Percentiles rank a stretch among this genome's conserved stretches.
Conservation (phyloP, 1,284 basidiomycete species). For the Leccinum subrobustum region DNA sequence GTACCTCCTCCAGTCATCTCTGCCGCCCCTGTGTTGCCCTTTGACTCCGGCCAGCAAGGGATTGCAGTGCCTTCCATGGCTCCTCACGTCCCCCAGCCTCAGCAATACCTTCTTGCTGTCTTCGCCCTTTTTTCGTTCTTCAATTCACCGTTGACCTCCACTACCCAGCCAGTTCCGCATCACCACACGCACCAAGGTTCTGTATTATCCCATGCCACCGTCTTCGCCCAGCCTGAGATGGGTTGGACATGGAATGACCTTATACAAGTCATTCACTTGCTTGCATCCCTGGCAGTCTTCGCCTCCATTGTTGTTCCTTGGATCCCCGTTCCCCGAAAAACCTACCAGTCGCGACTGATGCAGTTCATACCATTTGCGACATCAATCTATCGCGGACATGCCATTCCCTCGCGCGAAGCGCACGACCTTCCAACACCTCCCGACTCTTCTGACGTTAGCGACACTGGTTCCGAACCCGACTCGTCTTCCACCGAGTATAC, state of each 20-base stretch:
- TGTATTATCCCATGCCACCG: constrained; percentile 35
- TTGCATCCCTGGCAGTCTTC: constrained; percentile 61
- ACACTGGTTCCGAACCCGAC: constrained; percentile 27
- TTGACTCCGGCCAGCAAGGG: constrained; percentile 17
- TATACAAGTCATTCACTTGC: constrained; percentile 57
- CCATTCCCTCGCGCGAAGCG: constrained; percentile 4
- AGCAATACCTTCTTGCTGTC: constrained; percentile 71
- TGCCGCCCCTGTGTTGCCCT: constrained; percentile 12
- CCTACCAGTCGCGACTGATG: constrained; percentile 20
- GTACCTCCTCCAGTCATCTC: constrained; percentile 27
- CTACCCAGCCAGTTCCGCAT: constrained; percentile 30
- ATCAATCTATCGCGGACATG: constrained; percentile 7
- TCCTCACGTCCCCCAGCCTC: constrained; percentile 33
- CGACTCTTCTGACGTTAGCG: constrained; percentile 24
- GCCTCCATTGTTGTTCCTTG: constrained; percentile 54
- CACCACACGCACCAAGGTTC: constrained; percentile 40
- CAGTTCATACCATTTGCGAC: constrained; percentile 27
- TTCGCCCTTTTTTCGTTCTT: constrained; percentile 77
- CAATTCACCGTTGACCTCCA: constrained; percentile 62
- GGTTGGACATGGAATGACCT: constrained; percentile 49
- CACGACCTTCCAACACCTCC: constrained; percentile 26
- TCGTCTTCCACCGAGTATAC: constrained; percentile 34
- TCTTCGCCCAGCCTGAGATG: constrained; percentile 9
- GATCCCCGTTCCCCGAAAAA: constrained; percentile 36
- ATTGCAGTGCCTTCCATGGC: constrained; percentile 8